phyloP scores from a whole-genome alignment of 805 yeast species.

The Tetrapisispora arboricola region DNA sequence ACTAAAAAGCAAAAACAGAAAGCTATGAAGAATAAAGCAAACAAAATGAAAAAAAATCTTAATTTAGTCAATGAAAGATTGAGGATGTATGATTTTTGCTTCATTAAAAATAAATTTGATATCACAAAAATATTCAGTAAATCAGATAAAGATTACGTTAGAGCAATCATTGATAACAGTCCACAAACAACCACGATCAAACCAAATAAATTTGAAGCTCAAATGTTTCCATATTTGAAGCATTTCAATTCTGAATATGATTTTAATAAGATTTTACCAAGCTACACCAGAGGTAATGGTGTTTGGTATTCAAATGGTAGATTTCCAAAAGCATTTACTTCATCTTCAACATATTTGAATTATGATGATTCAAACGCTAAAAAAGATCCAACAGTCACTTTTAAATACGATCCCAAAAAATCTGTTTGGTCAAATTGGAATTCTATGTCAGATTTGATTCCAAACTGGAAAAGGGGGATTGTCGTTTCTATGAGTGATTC shows the following conservation, averaged over 20 bases:
- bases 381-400: not conserved
- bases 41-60: not conserved
- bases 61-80: conserved; percentile 7
- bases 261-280: conserved; percentile 12
- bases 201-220: conserved; percentile 16
- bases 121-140: not conserved
- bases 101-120: conserved; percentile 3
- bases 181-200: not conserved
- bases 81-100: conserved; percentile 17
- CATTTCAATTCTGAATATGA: conserved; percentile 4
- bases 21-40: not conserved
- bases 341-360: not conserved
- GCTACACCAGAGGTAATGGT: conserved; percentile 7
- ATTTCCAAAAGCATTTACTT: conserved; percentile 5
- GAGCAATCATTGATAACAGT: not conserved
- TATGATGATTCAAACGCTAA: not conserved
- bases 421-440: conserved; percentile 16
- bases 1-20: too few relatives aligned
- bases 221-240: conserved; percentile 17
- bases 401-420: conserved; percentile 6
- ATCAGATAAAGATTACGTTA: not conserved
- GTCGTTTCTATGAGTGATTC: conserved; percentile 17
- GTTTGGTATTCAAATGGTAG: conserved; percentile 6
- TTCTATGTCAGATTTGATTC: conserved; percentile 7
- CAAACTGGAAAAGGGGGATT: conserved; percentile 14